Evolutionary conservation across 768 basidiomycete species (phyloP), one percentile per base, ranked within the genome.

Genomic region (Tubosaeta brunneosetosa): DNA sequence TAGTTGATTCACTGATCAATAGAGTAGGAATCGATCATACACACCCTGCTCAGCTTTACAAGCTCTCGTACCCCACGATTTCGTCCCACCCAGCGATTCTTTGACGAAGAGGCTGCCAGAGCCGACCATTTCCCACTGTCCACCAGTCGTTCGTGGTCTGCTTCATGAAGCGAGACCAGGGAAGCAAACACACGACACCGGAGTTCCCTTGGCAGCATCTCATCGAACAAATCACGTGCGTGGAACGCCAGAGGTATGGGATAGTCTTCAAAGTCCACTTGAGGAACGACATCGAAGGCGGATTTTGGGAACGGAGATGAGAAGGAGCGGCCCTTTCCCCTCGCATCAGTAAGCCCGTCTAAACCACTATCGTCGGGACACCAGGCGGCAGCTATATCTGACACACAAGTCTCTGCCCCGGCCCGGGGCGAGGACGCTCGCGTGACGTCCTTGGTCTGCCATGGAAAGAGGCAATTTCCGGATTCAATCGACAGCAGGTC

Each of bases 41-140:
- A 71, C 70, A 94, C 92, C 75, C 88, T 78, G 66, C 84, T 84
- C 50, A 94, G 61, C 68, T 80, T 88, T 61, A 94, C 77, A 40
- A 95, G 73, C 66, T 94, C 91, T 56, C 87, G 73, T 47, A 88
- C 65, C 2, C 88, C 93, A 58, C 77, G 82, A 48, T 87, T 82
- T 54, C 77, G 75, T 6, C 93, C 93, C 11, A 86, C 78, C 88
- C 90, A 93, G 60, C 79, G 81, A 49, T 77, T 76, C 61, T 76
- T 81, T 2, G 77, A 77, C 7, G 82, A 83, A 3, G 76, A 72
- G 0, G 91, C 88, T 55, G 75, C 83, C 13, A 71, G 70, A 26
- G 76, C 74, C 11, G 83, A 81, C 85, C 90, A 88, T 40, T 74
- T 74, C 4, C 72, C 75, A 34, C 77, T 75, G 2, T 59, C 58